A percentile compares a stretch with the other conserved stretches of the same genome.
These are phyloP conservation scores for Beauveria scarabaeidicola DNA, from an alignment of 2,329 filamentous ascomycete species.

Conservation along the genomic window DNA sequence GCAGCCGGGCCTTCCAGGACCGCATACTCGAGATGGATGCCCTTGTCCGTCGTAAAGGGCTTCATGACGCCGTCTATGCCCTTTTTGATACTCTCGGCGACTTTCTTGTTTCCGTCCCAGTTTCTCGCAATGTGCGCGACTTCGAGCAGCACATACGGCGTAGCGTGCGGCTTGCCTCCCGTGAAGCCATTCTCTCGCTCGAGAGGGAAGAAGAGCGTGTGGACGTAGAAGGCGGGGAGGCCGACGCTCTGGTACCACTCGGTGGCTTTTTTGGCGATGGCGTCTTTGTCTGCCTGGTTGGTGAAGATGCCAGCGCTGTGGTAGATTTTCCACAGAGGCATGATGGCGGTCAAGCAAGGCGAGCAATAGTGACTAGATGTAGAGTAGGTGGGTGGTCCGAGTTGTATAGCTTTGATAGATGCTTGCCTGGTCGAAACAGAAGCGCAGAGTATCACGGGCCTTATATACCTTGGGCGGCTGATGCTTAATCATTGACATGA, in stretches of 20 bases:
- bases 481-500: too few relatives aligned
- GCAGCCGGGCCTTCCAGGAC: neutral
- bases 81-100: neutral
- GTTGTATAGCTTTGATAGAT: too few relatives aligned
- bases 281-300: neutral
- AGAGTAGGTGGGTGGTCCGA: too few relatives aligned
- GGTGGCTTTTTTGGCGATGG: neutral
- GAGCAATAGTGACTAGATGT: too few relatives aligned
- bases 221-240: neutral
- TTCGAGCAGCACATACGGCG: neutral
- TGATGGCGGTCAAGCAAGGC: neutral
- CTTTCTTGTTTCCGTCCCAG: neutral
- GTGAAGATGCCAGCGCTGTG: neutral
- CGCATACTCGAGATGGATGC: neutral
- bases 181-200: neutral
- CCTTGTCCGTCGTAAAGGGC: neutral
- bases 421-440: too few relatives aligned
- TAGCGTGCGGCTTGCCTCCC: neutral
- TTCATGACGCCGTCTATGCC: neutral
- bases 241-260: neutral
- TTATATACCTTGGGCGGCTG: too few relatives aligned
- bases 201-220: neutral
- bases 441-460: too few relatives aligned
- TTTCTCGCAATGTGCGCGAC: neutral
- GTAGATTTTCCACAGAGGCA: neutral